Base-by-base conservation (phyloP, 306 rosid genomes). In the Lagenaria siceraria region DNA sequence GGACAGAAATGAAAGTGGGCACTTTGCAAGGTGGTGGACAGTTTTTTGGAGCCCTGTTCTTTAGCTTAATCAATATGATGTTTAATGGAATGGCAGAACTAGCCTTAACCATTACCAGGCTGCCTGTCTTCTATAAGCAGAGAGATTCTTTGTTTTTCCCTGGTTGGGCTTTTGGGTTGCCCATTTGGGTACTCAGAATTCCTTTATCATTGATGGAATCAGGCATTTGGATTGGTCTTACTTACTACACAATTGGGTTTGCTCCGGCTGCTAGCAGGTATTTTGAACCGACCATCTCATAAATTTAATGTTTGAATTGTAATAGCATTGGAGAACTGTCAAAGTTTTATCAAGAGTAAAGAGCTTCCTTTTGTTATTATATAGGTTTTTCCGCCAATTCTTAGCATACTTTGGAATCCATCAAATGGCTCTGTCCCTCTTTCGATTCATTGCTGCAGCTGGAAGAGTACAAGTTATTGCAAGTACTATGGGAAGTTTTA, bases 51-150 rank as follows among this genome's bases (percentile, higher is more conserved):
- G 97, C 91, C 48, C 18, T 91, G 24, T 88, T 89, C 78, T 88
- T 91, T 76, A 87, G 91, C 71, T 86, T 91, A 77, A 62, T 81
- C 60, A 89, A 89, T 81, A 78, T 89, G 49, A 89, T 91, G 97
- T 89, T 91, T 83, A 91, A 91, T 84, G 97, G 95, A 53, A 80
- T 89, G 90, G 91, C 92, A 42, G 97, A 91, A 62, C 84, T 91
- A 78, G 82, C 93, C 21, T 8, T 91, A 82, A 89, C 95, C 53
- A 21, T 84, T 31, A 25, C 85, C 4, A 80, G 97, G 80, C 95
- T 91, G 18, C 92, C 97, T 12, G 85, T 87, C 27, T 91, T 89
- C 82, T 91, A 80, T 80, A 91, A 91, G 86, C 97, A 89, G 71
- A 82, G 97, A 76, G 95, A 91, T 85, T 83, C 83, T 27, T 36